Base-by-base conservation (phyloP, 2,329 filamentous ascomycete species). In the Teratosphaeria nubilosa region DNA sequence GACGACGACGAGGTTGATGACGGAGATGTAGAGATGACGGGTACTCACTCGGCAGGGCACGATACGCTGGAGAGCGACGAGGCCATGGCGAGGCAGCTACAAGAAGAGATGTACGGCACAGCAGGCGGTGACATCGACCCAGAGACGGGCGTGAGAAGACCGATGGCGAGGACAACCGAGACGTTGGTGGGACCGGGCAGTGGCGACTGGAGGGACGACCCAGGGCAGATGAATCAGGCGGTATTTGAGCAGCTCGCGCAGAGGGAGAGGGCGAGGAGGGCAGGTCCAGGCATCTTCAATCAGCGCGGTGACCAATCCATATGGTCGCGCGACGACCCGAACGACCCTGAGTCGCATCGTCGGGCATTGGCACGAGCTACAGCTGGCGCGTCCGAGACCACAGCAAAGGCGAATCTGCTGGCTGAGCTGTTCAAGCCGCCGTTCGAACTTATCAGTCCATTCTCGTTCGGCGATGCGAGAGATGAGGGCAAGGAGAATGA, bases 401-500 rank as follows among this genome's bases (percentile, higher is more conserved):
- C 85, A 5, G 79, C 80, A 48, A 91, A 94, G 70, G 84, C 87
- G 10, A 87, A 82, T 63, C 85, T 89, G 66, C 84, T 99, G 3
- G 91, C 92, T 41, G 90, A 97, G 70, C 83, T 99, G 61, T 99
- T 95, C 74, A 83, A 91, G 45, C 94, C 94, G 2, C 94, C 94
- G 0, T 94, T 91, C 72, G 90, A 96, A 41, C 76, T 99, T 51
- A 96, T 99, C 78, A 85, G 84, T 24, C 53, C 83, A 34, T 74
- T 90, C 32, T 77, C 84, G n/a, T 96, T 90, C 86, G 90, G 96
- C 63, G 82, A 86, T 59, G 94, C 90, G 14, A 84, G 94, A 56
- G 83, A 91, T 16, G 80, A 91, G 66, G 94, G 92, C 60, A 95
- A 94, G 71, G 88, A 91, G 52, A 81, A 86, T 30, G 86, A 90